Percentiles rank a stretch among this genome's conserved stretches.
phyloP scores from a whole-genome alignment of 495 filamentous ascomycete genomes.

The Apiosordaria backusii region DNA sequence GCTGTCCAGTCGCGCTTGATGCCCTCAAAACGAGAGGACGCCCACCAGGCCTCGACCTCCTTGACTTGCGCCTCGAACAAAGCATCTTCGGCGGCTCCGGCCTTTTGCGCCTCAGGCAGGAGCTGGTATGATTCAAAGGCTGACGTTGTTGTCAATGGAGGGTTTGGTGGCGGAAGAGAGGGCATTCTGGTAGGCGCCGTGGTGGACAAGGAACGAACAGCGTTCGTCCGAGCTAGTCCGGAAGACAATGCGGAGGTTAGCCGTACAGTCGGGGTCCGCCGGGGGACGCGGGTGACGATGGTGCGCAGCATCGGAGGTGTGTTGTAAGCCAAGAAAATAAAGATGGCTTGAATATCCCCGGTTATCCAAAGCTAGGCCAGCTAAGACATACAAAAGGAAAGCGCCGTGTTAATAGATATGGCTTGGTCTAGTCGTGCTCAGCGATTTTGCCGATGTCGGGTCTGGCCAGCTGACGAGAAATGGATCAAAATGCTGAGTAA shows the following conservation, averaged over 20 bases:
- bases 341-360: background rate
- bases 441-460: background rate
- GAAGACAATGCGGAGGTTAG: constrained; percentile 20
- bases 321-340: background rate
- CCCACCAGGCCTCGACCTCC: constrained; percentile 86
- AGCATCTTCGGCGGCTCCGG: constrained; percentile 73
- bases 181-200: constrained; percentile 29
- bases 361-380: background rate
- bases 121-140: constrained; percentile 77
- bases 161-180: constrained; percentile 27
- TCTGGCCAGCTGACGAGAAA: background rate
- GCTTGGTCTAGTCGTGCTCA: background rate
- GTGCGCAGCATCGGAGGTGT: constrained; percentile 31
- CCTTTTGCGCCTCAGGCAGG: constrained; percentile 66
- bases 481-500: no score
- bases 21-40: constrained; percentile 72
- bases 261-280: constrained; percentile 21
- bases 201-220: constrained; percentile 26
- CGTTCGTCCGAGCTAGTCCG: constrained; percentile 1
- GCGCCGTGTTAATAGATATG: background rate
- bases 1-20: constrained; percentile 91
- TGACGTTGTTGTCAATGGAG: constrained; percentile 51
- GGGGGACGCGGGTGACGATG: constrained; percentile 23
- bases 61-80: constrained; percentile 75
- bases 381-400: background rate